Evolutionary conservation across 192 early-diverging fungal genomes (phyloP).

Genomic region (Obelidium mucronatum): DNA sequence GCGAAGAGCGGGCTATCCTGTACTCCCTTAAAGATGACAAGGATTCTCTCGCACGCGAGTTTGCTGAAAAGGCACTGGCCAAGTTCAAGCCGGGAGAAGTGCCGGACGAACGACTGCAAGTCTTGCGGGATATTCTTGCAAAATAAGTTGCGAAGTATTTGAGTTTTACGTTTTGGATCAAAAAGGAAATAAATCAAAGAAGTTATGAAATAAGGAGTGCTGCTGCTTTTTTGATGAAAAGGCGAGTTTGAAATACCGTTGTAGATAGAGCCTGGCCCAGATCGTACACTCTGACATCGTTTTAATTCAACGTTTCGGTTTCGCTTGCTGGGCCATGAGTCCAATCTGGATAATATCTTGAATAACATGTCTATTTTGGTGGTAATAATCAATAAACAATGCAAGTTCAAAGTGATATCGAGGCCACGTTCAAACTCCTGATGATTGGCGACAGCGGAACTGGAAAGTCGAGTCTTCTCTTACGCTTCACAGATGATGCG

Average conservation of each 20-base stretch:
- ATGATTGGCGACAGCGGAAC: constrained; percentile 96
- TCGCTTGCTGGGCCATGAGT: too few species aligned
- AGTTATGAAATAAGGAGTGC: too few species aligned
- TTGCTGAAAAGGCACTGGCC: constrained; percentile 13
- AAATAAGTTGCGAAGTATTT: too few species aligned
- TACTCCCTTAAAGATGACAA: neutral
- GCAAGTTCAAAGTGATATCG: neutral
- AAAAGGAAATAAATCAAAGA: too few species aligned
- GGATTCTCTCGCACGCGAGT: neutral
- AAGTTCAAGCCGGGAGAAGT: constrained; percentile 1
- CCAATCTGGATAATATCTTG: too few species aligned
- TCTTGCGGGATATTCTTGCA: neutral
- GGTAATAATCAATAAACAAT: neutral
- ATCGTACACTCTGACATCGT: too few species aligned
- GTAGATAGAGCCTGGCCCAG: too few species aligned
- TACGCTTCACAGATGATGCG: constrained; percentile 93
- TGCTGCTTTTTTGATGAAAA: too few species aligned
- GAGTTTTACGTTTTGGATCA: too few species aligned
- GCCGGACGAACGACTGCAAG: constrained; percentile 1
- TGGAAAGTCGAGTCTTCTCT: constrained; percentile 91
- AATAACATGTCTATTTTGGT: too few species aligned
- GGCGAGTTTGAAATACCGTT: too few species aligned
- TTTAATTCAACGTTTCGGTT: too few species aligned
- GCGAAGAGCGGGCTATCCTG: constrained; percentile 20
- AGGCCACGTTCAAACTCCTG: constrained; percentile 90